These are phyloP conservation scores for Byssochlamys sp. DNA, from an alignment of 2,329 filamentous ascomycete genomes.

Conservation along the genomic window DNA sequence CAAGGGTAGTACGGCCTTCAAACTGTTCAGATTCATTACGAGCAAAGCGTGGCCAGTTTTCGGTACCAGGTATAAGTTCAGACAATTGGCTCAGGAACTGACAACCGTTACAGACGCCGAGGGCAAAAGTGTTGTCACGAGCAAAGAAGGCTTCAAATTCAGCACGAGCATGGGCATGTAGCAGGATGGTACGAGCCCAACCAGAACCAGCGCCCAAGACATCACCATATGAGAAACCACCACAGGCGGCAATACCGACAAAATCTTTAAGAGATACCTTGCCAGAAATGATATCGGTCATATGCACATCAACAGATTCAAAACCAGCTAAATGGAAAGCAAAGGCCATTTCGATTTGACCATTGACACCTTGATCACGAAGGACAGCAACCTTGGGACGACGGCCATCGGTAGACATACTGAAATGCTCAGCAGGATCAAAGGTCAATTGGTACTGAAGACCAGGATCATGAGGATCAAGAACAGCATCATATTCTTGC, in stretches of 20 bases:
- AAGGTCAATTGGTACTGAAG: constrained; percentile 75
- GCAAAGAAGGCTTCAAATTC: constrained; percentile 81
- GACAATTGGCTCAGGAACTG: constrained; percentile 82
- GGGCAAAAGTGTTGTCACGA: constrained; percentile 76
- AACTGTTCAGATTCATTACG: constrained; percentile 80
- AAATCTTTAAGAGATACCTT: constrained; percentile 73
- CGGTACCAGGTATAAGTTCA: constrained; percentile 73
- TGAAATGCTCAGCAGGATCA: constrained; percentile 57
- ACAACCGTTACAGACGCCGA: constrained; percentile 95
- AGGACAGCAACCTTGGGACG: constrained; percentile 80
- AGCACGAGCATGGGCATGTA: constrained; percentile 63
- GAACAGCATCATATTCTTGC: constrained; percentile 65
- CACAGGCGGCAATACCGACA: constrained; percentile 79
- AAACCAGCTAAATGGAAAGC: constrained; percentile 88
- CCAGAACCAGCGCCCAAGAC: constrained; percentile 90
- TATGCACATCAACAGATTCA: constrained; percentile 84
- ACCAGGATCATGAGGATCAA: constrained; percentile 68
- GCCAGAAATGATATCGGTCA: constrained; percentile 78
- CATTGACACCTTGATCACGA: constrained; percentile 89
- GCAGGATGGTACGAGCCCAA: constrained; percentile 86
- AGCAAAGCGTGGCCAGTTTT: constrained; percentile 75
- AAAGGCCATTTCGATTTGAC: constrained; percentile 95
- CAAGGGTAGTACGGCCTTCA: constrained; percentile 80
- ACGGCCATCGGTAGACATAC: constrained; percentile 46
- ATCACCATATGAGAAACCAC: constrained; percentile 91